Evolutionary conservation across 2,329 filamentous ascomycete genomes (phyloP).

Genomic region (Laburnicola sp.): DNA sequence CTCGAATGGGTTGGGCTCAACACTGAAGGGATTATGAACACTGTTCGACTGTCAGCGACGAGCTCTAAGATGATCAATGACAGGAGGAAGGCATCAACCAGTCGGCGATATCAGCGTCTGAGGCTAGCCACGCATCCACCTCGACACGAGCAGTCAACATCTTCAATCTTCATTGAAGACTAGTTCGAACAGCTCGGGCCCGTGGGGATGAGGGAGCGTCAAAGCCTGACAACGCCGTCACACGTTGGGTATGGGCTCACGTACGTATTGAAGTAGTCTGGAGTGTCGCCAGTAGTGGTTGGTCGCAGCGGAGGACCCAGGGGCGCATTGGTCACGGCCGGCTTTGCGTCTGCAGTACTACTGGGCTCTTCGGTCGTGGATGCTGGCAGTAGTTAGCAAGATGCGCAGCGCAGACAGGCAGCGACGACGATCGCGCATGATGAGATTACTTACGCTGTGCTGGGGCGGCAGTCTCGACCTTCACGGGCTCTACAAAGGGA

Average conservation of each 20-base stretch:
- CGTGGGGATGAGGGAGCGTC: background rate
- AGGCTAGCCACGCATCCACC: background rate
- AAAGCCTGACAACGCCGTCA: background rate
- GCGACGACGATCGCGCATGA: conserved; percentile 1
- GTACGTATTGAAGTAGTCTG: conserved; percentile 55
- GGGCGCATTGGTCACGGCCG: conserved; percentile 49
- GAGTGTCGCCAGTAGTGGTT: conserved; percentile 48
- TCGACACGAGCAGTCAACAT: background rate
- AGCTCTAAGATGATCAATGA: background rate
- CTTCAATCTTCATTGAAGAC: background rate
- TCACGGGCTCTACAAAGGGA: conserved; percentile 26
- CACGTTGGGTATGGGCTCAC: conserved; percentile 9
- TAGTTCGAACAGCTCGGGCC: background rate
- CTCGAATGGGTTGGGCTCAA: conserved; percentile 96
- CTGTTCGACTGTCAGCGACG: conserved; percentile 7
- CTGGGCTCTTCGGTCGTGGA: conserved; percentile 23
- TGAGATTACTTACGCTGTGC: conserved; percentile 29
- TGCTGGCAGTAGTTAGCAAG: conserved; percentile 24
- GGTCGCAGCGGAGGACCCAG: conserved; percentile 56
- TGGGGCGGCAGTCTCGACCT: conserved; percentile 27
- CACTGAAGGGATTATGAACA: conserved; percentile 61
- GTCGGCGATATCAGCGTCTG: background rate
- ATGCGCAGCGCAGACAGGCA: conserved; percentile 7
- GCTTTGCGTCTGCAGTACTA: conserved; percentile 30
- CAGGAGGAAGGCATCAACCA: conserved; percentile 3